These are phyloP conservation scores for Camillea tinctor DNA, from an alignment of 2,329 filamentous ascomycete genomes.

Conservation along the genomic window DNA sequence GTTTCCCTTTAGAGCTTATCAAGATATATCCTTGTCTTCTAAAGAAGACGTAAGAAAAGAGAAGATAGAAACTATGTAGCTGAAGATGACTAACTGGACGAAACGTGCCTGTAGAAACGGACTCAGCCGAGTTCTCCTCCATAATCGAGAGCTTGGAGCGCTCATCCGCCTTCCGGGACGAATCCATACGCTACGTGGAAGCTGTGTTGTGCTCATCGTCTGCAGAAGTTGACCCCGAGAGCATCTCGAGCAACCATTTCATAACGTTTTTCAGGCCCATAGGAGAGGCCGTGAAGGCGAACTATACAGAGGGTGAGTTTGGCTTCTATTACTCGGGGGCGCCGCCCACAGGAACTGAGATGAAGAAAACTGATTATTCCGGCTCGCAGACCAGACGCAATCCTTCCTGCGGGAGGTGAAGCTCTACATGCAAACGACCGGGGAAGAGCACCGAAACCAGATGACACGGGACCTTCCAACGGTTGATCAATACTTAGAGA, in stretches of 20 bases:
- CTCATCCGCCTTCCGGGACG: background rate
- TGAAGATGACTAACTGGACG: background rate
- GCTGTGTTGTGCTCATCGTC: background rate
- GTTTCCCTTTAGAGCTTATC: too few relatives aligned
- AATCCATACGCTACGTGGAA: background rate
- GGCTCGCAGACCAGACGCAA: background rate
- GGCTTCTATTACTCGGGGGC: too few relatives aligned
- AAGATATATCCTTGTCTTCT: background rate
- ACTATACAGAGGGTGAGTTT: background rate
- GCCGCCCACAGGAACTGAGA: too few relatives aligned
- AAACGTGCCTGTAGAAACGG: background rate
- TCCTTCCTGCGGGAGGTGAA: background rate
- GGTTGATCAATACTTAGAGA: constrained; percentile 1
- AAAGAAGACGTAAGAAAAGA: too few relatives aligned
- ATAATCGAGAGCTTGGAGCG: background rate
- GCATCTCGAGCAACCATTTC: background rate
- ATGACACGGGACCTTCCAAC: background rate
- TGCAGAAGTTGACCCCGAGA: background rate
- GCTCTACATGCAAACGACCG: constrained; percentile 2
- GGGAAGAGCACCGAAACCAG: constrained; percentile 2
- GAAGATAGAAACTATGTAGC: too few relatives aligned
- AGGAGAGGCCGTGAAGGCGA: background rate
- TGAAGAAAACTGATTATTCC: too few relatives aligned
- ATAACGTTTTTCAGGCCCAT: background rate
- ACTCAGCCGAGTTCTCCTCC: background rate